These are phyloP conservation scores for Aspergillus pseudonomiae DNA, from an alignment of 2,329 filamentous ascomycete genomes.

Conservation along the genomic window DNA sequence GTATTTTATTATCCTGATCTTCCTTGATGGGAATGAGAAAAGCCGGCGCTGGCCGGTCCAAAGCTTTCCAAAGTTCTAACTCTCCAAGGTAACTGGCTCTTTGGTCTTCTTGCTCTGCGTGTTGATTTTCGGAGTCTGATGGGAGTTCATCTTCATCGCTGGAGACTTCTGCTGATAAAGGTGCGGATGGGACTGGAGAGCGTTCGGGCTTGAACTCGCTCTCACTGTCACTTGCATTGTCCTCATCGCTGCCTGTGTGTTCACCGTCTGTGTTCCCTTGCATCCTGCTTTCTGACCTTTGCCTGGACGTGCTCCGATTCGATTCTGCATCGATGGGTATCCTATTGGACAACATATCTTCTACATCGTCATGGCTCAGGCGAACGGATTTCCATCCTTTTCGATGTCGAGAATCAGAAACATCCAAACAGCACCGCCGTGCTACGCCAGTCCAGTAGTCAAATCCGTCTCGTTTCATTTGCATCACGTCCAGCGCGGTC, in stretches of 20 bases:
- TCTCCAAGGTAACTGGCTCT: constrained; percentile 51
- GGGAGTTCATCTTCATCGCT: constrained; percentile 21
- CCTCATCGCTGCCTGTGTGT: constrained; percentile 10
- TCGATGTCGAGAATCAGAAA: constrained; percentile 45
- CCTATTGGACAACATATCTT: constrained; percentile 38
- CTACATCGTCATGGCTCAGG: constrained; percentile 48
- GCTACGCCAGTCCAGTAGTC: constrained; percentile 57
- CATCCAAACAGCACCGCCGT: constrained; percentile 55
- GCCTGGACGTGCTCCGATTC: constrained; percentile 11
- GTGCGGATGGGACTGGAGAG: not conserved
- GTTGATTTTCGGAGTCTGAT: constrained; percentile 44
- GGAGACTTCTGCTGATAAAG: constrained; percentile 7
- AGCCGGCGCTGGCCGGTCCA: constrained; percentile 34
- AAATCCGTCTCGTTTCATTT: constrained; percentile 50
- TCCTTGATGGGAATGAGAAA: constrained; percentile 25
- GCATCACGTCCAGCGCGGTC: constrained; percentile 58
- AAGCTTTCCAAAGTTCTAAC: constrained; percentile 45
- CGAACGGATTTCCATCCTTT: constrained; percentile 33
- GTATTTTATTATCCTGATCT: constrained; percentile 11
- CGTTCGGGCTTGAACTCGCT: not conserved
- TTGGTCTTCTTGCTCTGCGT: constrained; percentile 54
- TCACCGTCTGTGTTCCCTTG: constrained; percentile 13
- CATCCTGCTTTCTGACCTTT: not conserved
- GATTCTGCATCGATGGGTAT: constrained; percentile 12
- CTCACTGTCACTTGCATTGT: constrained; percentile 6